These are phyloP conservation scores for Nitzschia palea DNA, from an alignment of 108 stramenopile genomes.

Conservation along the genomic window DNA sequence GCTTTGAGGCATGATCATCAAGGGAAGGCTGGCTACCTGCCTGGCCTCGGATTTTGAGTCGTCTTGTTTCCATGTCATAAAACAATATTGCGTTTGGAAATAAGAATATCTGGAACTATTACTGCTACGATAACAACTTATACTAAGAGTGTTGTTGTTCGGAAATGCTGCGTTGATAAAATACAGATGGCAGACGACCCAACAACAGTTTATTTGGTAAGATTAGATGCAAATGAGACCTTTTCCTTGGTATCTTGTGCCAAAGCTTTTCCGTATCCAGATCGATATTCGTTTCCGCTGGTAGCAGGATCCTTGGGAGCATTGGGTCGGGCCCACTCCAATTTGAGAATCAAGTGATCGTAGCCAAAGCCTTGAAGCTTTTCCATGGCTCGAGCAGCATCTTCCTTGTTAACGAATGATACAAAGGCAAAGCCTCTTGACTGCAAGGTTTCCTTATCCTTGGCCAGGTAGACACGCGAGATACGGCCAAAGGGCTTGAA, in stretches of 20 bases:
- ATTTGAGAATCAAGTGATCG: constrained; percentile 98
- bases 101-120: too few species aligned
- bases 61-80: too few species aligned
- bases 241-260: constrained; percentile 98
- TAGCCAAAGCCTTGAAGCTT: constrained; percentile 95
- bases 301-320: constrained; percentile 85
- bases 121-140: too few species aligned
- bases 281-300: constrained; percentile 73
- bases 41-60: too few species aligned
- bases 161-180: too few species aligned
- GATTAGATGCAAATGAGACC: constrained; percentile 92
- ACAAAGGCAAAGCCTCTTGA: constrained; percentile 97
- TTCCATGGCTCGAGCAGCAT: constrained; percentile 94
- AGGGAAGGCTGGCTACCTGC: too few species aligned
- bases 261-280: constrained; percentile 95
- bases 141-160: too few species aligned
- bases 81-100: too few species aligned
- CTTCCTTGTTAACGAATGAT: constrained; percentile 86
- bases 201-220: constrained; percentile 55
- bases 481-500: constrained; percentile 94
- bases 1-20: too few species aligned
- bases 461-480: constrained; percentile 95
- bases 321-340: constrained; percentile 98
- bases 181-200: background rate
- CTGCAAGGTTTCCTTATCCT: constrained; percentile 93